Percentiles rank a stretch among this genome's conserved stretches.
These are phyloP conservation scores for Gremmenia infestans DNA, from an alignment of 2,329 filamentous ascomycete species.

Conservation along the genomic window DNA sequence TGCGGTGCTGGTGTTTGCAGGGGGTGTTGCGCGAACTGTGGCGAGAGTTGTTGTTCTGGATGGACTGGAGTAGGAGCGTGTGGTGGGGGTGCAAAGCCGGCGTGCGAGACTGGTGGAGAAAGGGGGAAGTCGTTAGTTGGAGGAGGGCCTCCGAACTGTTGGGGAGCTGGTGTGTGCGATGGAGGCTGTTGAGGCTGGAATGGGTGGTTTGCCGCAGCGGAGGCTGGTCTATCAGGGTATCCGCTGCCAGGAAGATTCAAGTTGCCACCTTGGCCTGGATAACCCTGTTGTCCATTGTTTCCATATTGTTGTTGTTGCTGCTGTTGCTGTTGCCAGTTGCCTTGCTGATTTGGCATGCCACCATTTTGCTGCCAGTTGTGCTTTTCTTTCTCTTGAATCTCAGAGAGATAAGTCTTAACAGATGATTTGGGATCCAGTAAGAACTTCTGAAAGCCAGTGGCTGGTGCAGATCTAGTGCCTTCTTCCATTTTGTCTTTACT, in stretches of 20 bases:
- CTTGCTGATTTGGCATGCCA: neutral
- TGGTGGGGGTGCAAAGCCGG: neutral
- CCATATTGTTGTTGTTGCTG: neutral
- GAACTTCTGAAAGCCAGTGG: conserved; percentile 6
- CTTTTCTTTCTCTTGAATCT: neutral
- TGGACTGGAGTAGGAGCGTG: neutral
- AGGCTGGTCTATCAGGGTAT: neutral
- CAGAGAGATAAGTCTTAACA: conserved; percentile 3
- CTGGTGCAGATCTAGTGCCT: neutral
- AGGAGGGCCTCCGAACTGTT: neutral
- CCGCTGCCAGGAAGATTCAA: neutral
- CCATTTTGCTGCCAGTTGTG: neutral
- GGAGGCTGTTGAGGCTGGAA: neutral
- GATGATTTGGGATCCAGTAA: conserved; percentile 5
- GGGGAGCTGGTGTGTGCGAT: neutral
- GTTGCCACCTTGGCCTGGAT: neutral
- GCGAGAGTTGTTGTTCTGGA: neutral
- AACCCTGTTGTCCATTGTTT: neutral
- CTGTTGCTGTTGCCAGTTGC: conserved; percentile 2
- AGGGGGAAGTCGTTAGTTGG: neutral
- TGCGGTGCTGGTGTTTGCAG: neutral
- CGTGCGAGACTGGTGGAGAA: neutral
- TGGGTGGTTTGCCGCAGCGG: neutral
- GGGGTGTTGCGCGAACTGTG: neutral
- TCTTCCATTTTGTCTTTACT: neutral